Percentiles rank a stretch among this genome's conserved stretches.
phyloP scores from a whole-genome alignment of 2,329 filamentous ascomycete species.

The Fusarium albosuccineum region DNA sequence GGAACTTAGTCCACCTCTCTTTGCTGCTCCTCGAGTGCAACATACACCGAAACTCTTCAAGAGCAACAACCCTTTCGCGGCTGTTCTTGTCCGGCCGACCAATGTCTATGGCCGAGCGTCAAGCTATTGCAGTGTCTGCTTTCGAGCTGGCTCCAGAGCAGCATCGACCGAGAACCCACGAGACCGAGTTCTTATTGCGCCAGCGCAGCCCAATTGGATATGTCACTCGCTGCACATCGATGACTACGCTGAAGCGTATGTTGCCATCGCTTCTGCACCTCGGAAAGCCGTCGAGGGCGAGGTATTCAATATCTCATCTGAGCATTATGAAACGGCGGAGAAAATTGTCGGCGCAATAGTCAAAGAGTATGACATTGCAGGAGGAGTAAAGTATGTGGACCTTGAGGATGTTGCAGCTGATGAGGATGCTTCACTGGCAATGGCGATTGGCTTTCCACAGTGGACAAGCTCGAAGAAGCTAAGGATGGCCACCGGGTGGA shows the following conservation, averaged over 20 bases:
- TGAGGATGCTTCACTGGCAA: conserved; percentile 5
- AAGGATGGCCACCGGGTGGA: background rate
- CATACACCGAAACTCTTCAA: background rate
- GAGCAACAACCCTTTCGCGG: background rate
- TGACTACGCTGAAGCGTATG: conserved; percentile 5
- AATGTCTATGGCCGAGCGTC: conserved; percentile 3
- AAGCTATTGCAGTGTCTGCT: conserved; percentile 2
- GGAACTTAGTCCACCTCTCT: background rate
- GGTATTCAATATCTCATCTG: conserved; percentile 1
- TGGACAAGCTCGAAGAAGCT: conserved; percentile 3
- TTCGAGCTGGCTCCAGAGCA: background rate
- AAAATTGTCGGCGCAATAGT: background rate
- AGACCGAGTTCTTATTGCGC: conserved; percentile 3
- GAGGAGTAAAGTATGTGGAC: conserved; percentile 5
- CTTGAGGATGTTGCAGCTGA: background rate
- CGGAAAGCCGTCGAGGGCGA: background rate
- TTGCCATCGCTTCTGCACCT: background rate
- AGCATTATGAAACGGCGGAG: background rate
- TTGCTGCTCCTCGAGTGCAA: background rate
- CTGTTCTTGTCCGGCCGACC: background rate
- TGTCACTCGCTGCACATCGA: background rate
- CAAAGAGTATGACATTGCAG: background rate
- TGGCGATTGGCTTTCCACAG: conserved; percentile 6
- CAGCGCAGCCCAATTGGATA: conserved; percentile 5
- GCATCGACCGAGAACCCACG: background rate